These are phyloP conservation scores for Penicilliopsis zonata DNA, from an alignment of 495 filamentous ascomycete genomes.

Conservation along the genomic window DNA sequence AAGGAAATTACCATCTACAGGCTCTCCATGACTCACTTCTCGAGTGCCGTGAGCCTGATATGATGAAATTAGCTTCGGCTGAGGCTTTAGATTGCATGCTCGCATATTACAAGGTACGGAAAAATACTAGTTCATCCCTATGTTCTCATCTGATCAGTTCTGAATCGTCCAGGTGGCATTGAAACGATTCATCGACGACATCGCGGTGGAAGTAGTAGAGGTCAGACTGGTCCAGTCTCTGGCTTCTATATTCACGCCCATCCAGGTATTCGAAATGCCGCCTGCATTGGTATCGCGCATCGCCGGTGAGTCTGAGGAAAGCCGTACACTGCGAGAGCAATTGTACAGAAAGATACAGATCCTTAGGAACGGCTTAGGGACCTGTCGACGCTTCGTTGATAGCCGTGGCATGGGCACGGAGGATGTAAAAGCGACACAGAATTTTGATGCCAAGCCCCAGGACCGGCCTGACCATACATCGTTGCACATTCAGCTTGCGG, in stretches of 20 bases:
- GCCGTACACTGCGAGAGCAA: slow-evolving; percentile 31
- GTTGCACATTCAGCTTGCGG: too few relatives aligned
- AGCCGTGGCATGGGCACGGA: too few relatives aligned
- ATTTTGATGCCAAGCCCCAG: too few relatives aligned
- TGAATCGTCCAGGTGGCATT: slow-evolving; percentile 40
- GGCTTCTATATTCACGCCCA: slow-evolving; percentile 13
- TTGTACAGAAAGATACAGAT: slow-evolving; percentile 38
- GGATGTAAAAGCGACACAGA: too few relatives aligned
- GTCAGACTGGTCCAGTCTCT: slow-evolving; percentile 27
- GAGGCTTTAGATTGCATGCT: too few relatives aligned
- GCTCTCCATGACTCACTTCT: too few relatives aligned
- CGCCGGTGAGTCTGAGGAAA: slow-evolving; percentile 44
- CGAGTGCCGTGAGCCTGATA: too few relatives aligned
- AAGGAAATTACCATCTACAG: too few relatives aligned
- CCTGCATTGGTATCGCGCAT: slow-evolving; percentile 30
- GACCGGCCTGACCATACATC: too few relatives aligned
- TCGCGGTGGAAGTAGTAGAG: slow-evolving; percentile 45
- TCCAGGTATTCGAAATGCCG: slow-evolving; percentile 24
- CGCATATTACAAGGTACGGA: too few relatives aligned
- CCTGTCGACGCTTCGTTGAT: slow-evolving; percentile 25
- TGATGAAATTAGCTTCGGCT: too few relatives aligned
- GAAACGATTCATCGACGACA: slow-evolving; percentile 48
- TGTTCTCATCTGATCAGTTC: slow-evolving; percentile 1
- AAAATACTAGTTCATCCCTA: too few relatives aligned
- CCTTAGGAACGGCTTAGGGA: slow-evolving; percentile 36